These are phyloP conservation scores for Epicoccum sorghinum DNA, from an alignment of 2,329 filamentous ascomycete genomes.

Conservation along the genomic window DNA sequence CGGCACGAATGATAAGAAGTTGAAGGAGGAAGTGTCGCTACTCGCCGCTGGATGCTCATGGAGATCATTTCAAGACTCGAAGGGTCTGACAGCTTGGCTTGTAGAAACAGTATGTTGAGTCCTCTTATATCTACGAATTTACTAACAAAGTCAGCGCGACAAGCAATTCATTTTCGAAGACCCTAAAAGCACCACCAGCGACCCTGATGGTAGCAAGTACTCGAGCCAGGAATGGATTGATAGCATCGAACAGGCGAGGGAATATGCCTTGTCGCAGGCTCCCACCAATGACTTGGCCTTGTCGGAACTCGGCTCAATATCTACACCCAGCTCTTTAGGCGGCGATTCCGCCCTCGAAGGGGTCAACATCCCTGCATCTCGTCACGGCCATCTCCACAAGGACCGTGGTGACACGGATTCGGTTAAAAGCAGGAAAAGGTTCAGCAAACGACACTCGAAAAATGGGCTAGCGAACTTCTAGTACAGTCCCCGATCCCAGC, in stretches of 20 bases:
- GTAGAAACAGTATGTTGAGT: conserved; percentile 82
- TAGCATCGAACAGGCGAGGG: conserved; percentile 81
- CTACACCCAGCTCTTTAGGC: conserved; percentile 79
- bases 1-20: conserved; percentile 93
- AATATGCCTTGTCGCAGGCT: conserved; percentile 79
- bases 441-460: conserved; percentile 92
- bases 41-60: conserved; percentile 76
- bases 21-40: conserved; percentile 90
- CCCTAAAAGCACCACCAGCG: conserved; percentile 72
- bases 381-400: conserved; percentile 56
- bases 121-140: background rate
- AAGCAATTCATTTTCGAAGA: conserved; percentile 95
- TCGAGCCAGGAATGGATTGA: conserved; percentile 93
- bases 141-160: conserved; percentile 68
- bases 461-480: conserved; percentile 91
- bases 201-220: conserved; percentile 67
- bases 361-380: conserved; percentile 59
- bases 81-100: conserved; percentile 85
- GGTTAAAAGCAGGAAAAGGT: conserved; percentile 67
- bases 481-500: conserved; percentile 16
- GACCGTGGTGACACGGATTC: conserved; percentile 59
- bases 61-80: conserved; percentile 81
- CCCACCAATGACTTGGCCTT: conserved; percentile 59
- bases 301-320: conserved; percentile 61
- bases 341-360: conserved; percentile 54